Conservation (phyloP, 331 rosid species). For the Rosa hybrid region DNA sequence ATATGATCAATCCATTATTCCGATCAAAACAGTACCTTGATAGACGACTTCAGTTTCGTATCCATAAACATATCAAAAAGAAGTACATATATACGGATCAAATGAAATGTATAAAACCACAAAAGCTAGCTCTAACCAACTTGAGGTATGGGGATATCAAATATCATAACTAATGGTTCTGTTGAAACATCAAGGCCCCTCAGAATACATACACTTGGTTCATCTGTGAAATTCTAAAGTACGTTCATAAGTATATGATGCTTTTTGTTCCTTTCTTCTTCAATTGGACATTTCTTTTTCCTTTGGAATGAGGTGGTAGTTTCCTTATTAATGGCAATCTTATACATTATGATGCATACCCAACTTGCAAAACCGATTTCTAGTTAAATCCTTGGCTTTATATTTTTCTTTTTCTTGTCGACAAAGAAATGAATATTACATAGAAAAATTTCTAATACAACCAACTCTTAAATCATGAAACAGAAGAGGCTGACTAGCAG, state of each 20-base stretch:
- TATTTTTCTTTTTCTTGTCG: no score
- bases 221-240: not conserved
- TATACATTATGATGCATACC: not conserved
- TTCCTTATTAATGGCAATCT: not conserved
- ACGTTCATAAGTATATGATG: not conserved
- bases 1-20: not conserved
- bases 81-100: not conserved
- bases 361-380: not conserved
- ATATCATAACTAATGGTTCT: not conserved
- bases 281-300: not conserved
- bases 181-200: conserved; percentile 16
- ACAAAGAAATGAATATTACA: no score
- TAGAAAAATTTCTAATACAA: no score
- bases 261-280: not conserved
- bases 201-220: not conserved
- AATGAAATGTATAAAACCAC: not conserved
- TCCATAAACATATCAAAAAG: not conserved
- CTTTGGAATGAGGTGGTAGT: not conserved
- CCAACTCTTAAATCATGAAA: no score
- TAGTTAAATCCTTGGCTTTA: not conserved
- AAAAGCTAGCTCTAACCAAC: not conserved
- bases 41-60: not conserved
- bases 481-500: no score
- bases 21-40: not conserved
- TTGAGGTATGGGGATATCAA: conserved; percentile 13